phyloP scores from a whole-genome alignment of 2,329 filamentous ascomycete genomes.

The Colletotrichum falcatum region DNA sequence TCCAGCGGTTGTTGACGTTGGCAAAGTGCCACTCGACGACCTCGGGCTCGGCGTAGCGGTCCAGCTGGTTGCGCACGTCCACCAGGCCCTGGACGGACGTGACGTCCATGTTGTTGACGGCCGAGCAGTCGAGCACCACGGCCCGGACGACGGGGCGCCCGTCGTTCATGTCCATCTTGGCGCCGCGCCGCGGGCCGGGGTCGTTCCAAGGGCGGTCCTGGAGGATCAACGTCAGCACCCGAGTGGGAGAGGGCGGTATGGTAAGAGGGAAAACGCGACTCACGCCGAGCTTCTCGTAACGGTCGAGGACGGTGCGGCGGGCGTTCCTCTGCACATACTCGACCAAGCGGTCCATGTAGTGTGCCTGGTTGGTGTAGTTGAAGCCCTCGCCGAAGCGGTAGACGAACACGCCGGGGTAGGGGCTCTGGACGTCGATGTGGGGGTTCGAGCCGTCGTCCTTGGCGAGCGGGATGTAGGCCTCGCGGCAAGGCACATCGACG shows the following conservation, averaged over 20 bases:
- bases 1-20: slow-evolving; percentile 67
- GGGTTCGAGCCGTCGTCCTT: slow-evolving; percentile 60
- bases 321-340: slow-evolving; percentile 56
- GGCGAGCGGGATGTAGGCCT: slow-evolving; percentile 57
- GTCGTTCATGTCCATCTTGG: slow-evolving; percentile 48
- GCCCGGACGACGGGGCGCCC: slow-evolving; percentile 62
- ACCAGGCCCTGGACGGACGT: slow-evolving; percentile 69
- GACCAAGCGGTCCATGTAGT: slow-evolving; percentile 58
- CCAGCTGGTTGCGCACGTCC: slow-evolving; percentile 66
- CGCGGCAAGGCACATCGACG: slow-evolving; percentile 43
- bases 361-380: slow-evolving; percentile 64
- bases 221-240: neutral
- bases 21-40: slow-evolving; percentile 67
- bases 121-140: slow-evolving; percentile 68
- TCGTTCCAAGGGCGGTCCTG: slow-evolving; percentile 69
- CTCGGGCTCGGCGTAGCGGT: slow-evolving; percentile 63
- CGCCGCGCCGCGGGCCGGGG: slow-evolving; percentile 55
- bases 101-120: slow-evolving; percentile 68
- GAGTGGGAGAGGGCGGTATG: accelerated
- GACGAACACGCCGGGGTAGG: slow-evolving; percentile 63
- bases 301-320: slow-evolving; percentile 53
- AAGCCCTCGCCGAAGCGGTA: slow-evolving; percentile 65
- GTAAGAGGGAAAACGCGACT: slow-evolving; percentile 41
- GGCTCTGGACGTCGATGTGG: slow-evolving; percentile 54
- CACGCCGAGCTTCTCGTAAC: slow-evolving; percentile 61